A percentile compares a stretch with the other conserved stretches of the same genome.
Conservation (phyloP, 2,329 filamentous ascomycete species). For the Fusarium gaditjirri region DNA sequence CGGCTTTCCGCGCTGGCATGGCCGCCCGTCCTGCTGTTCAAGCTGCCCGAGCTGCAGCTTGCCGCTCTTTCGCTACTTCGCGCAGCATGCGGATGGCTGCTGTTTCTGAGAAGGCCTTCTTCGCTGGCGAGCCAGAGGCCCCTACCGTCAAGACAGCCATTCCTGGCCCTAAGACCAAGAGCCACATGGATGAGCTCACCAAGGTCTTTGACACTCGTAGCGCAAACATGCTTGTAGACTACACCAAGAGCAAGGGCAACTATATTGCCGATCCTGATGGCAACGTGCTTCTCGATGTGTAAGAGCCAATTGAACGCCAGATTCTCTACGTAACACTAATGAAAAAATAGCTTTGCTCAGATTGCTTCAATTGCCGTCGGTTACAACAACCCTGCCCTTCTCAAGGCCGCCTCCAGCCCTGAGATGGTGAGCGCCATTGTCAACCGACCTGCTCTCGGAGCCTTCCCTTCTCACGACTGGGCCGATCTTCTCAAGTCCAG, state of each 20-base stretch:
- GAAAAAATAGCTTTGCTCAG: constrained; percentile 76
- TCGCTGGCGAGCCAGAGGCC: constrained; percentile 61
- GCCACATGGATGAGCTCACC: constrained; percentile 75
- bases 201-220: constrained; percentile 87
- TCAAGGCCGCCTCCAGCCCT: constrained; percentile 75
- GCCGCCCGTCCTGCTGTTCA: constrained; percentile 36
- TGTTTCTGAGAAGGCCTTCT: constrained; percentile 52
- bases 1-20: constrained; percentile 46
- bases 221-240: constrained; percentile 85
- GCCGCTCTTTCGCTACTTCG: constrained; percentile 41
- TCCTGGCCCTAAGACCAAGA: constrained; percentile 79
- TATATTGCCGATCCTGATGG: constrained; percentile 81
- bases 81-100: constrained; percentile 42
- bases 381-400: constrained; percentile 87
- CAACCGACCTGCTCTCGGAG: constrained; percentile 89
- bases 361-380: constrained; percentile 93
- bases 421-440: constrained; percentile 85
- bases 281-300: constrained; percentile 78
- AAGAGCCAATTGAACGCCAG: constrained; percentile 46
- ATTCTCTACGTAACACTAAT: constrained; percentile 2
- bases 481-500: constrained; percentile 80
- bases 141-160: constrained; percentile 70
- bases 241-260: constrained; percentile 79
- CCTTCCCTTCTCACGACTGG: constrained; percentile 91
- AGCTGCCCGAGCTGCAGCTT: constrained; percentile 25